Evolutionary conservation across 2,329 filamentous ascomycete species (phyloP), one percentile per base, ranked within the genome.

Genomic region (Shiraia sp.): DNA sequence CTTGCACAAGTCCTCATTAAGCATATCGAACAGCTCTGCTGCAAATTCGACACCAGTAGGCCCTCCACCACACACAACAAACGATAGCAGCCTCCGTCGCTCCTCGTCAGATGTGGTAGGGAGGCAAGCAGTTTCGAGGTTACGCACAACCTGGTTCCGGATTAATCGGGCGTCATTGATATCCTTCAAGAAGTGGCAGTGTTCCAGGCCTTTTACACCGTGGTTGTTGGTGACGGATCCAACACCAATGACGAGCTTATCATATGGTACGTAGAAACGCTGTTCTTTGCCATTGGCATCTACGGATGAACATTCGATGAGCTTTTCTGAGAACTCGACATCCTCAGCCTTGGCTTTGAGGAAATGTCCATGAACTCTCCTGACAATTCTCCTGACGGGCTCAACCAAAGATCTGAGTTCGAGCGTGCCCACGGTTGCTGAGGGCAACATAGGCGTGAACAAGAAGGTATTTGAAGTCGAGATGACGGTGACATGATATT

Each of bases 31-130:
- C 6, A 99, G 79, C 67, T 99, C 93, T 5, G 93, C 93, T 1
- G 95, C 95, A 60, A 99, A 99, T 68, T 99, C 93, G 25, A 99
- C 93, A 47, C 93, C 93, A 0, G 93, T 99, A 3, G 93, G 93
- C 0, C 93, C 93, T 58, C 93, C 93, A 39, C 93, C 93, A 63
- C 89, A 92, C 42, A 99, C 76, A n/a, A 96, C 93, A 61, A 99
- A 99, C 0, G 93, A 97, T 4, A 99, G 78, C 12, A 99, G 76
- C 27, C 92, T 83, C 63, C 80, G 86, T 50, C 93, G 84, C 71
- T 99, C 93, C 30, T 90, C 85, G 59, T 99, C 92, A 0, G 81
- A 74, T 0, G 91, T 97, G 0, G 91, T 96, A 1, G 95, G 95
- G n/a, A 99, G 74, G 61, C 90, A 96, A 15, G 93, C 90, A 25